phyloP scores from a whole-genome alignment of 306 rosid genomes.

The Prunus persica region DNA sequence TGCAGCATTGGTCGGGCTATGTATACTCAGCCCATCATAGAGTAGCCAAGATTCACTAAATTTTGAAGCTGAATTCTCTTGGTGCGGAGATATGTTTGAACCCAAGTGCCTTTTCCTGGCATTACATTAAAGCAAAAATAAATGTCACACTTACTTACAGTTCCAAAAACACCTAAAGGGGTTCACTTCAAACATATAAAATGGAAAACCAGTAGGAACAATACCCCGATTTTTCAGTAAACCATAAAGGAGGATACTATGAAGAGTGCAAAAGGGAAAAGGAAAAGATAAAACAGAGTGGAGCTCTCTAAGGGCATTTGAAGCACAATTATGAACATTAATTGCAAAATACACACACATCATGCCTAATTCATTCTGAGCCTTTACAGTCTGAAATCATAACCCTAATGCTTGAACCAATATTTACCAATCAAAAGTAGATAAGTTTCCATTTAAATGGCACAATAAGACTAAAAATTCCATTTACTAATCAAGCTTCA shows the following conservation, averaged over 20 bases:
- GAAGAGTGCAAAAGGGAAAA: no score
- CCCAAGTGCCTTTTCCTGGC: constrained; percentile 72
- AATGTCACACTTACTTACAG: neutral
- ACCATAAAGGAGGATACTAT: no score
- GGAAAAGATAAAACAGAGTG: no score
- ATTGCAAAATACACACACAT: neutral
- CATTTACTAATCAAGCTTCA: neutral
- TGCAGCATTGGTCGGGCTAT: constrained; percentile 86
- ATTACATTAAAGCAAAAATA: constrained; percentile 14
- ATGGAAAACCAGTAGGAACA: neutral
- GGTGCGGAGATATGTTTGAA: constrained; percentile 47
- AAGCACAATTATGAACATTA: neutral
- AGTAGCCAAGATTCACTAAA: constrained; percentile 53
- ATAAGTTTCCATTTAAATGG: neutral
- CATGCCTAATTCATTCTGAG: neutral
- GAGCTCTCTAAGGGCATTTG: neutral
- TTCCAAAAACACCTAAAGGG: neutral
- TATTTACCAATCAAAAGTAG: neutral
- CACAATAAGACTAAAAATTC: neutral
- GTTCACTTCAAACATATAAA: neutral
- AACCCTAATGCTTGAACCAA: neutral
- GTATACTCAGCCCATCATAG: constrained; percentile 72
- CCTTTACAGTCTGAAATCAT: neutral
- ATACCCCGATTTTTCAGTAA: neutral
- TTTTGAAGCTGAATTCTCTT: constrained; percentile 51